Evolutionary conservation across 768 basidiomycete species (phyloP), one percentile per base, ranked within the genome.

Genomic region (Tephrocybe sp.): DNA sequence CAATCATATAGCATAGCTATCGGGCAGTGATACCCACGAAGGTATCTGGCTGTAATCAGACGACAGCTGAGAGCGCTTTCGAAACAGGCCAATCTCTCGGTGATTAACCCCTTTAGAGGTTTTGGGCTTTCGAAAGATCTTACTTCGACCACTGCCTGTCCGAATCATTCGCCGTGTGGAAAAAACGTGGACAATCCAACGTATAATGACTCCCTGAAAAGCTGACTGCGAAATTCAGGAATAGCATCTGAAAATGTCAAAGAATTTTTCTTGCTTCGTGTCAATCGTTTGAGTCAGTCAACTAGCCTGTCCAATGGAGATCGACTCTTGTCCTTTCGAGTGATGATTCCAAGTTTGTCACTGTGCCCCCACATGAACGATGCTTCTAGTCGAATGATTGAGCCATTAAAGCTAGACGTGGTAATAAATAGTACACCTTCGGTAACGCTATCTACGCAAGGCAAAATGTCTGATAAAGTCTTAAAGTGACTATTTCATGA

Each of bases 171-270:
- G n/a, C n/a, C 25, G 37, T 45, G 39, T 38, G 45, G 21, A 42
- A n/a, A 38, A 47, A 56, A 56, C 52, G 54, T 56, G 54, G 43
- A 18, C 21, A 27, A n/a, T 37, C 47, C 16, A 15, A 8, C 34
- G 50, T 36, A 23, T 29, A 29, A 31, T n/a, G 13, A 31, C 21
- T 45, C 3, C 13, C n/a, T n/a, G n/a, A n/a, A n/a, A n/a, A n/a
- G n/a, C n/a, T n/a, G n/a, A n/a, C n/a, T n/a, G n/a, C n/a, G n/a
- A n/a, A n/a, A n/a, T n/a, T n/a, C n/a, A n/a, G n/a, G n/a, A n/a
- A n/a, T n/a, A n/a, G n/a, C n/a, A n/a, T n/a, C n/a, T n/a, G n/a
- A n/a, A 47, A 29, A 31, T 29, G 27, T 29, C 27, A 33, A 43
- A 24, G 43, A 39, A 50, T 18, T 31, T 4, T 33, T 5, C 36